Conservation (phyloP, 768 basidiomycete genomes). For the Termitomyces heimii region DNA sequence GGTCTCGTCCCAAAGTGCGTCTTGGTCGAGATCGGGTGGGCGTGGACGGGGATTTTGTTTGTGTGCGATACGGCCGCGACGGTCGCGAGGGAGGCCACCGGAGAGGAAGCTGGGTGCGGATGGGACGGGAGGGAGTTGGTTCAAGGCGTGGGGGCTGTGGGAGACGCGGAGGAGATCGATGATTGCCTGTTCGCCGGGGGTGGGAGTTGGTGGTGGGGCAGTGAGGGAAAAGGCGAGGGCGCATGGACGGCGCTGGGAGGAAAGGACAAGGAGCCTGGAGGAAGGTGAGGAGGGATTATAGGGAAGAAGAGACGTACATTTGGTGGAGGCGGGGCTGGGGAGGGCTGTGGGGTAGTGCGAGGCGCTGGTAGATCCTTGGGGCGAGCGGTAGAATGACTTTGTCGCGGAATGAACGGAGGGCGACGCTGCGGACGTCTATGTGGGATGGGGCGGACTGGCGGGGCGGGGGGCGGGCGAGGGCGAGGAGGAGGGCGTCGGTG, state of each 20-base stretch:
- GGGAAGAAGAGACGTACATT: conserved; percentile 43
- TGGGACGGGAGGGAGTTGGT: conserved; percentile 18
- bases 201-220: conserved; percentile 47
- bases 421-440: conserved; percentile 80
- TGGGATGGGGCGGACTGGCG: conserved; percentile 36
- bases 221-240: conserved; percentile 57
- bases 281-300: neutral
- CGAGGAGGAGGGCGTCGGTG: conserved; percentile 47
- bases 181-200: conserved; percentile 62
- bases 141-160: conserved; percentile 37
- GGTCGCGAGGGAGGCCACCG: conserved; percentile 68
- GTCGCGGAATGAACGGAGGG: conserved; percentile 76
- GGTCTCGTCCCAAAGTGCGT: conserved; percentile 48
- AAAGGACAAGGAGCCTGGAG: conserved; percentile 65
- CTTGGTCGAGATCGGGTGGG: conserved; percentile 19
- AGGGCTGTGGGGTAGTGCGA: conserved; percentile 45
- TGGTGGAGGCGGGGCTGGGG: conserved; percentile 73
- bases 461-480: conserved; percentile 38
- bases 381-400: conserved; percentile 66
- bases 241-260: conserved; percentile 60
- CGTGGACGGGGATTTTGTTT: conserved; percentile 28
- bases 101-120: conserved; percentile 67
- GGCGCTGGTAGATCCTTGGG: conserved; percentile 46
- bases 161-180: conserved; percentile 59
- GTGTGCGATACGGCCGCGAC: conserved; percentile 69